A percentile compares a stretch with the other conserved stretches of the same genome.
phyloP scores from a whole-genome alignment of 169 alveolate genomes.

The Eimeria praecox region DNA sequence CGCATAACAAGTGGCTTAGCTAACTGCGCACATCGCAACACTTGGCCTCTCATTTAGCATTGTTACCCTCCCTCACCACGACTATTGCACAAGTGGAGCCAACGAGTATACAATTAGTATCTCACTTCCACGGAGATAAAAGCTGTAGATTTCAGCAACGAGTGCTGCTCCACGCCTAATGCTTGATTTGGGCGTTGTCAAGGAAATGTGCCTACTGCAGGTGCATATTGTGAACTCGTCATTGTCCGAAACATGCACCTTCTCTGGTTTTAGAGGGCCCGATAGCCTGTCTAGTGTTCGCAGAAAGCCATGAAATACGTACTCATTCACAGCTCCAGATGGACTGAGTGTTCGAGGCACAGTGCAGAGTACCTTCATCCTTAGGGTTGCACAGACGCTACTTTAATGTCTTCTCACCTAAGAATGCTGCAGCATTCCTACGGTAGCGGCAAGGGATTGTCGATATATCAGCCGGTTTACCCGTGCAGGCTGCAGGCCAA shows the following conservation, averaged over 20 bases:
- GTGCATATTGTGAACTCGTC: background rate
- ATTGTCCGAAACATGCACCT: background rate
- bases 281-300: background rate
- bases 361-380: background rate
- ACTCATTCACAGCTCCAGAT: background rate
- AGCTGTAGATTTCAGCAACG: background rate
- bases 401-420: background rate
- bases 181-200: background rate
- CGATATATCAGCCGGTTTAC: background rate
- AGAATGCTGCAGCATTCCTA: background rate
- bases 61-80: background rate
- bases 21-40: background rate
- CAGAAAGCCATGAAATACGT: background rate
- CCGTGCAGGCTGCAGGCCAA: background rate
- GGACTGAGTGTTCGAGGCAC: background rate
- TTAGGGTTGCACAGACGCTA: background rate
- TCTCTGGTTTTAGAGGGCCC: background rate
- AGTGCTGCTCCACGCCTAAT: background rate
- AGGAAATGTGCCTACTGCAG: background rate
- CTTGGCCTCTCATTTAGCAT: background rate
- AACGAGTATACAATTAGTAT: background rate
- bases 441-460: background rate
- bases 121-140: background rate
- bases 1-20: background rate
- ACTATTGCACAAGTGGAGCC: background rate